Percentiles rank a stretch among this genome's conserved stretches.
phyloP scores from a whole-genome alignment of 2,329 filamentous ascomycete species.

The Uncinocarpus reesii region DNA sequence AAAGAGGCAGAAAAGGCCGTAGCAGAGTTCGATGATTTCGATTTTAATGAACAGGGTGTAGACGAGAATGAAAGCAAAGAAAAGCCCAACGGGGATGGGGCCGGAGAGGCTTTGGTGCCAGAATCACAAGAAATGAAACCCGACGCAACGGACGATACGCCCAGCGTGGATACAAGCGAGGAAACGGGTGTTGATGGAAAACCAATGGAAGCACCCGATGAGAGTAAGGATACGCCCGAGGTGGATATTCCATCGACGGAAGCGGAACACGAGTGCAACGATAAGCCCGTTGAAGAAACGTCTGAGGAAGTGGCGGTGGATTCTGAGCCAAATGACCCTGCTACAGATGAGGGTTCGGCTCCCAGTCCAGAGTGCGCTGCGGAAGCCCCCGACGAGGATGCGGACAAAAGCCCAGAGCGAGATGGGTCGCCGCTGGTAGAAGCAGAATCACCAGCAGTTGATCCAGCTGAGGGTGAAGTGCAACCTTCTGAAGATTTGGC shows the following conservation, averaged over 20 bases:
- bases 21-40: conserved; percentile 2
- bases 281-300: conserved; percentile 20
- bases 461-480: background rate
- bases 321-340: background rate
- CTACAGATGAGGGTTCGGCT: background rate
- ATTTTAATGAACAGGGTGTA: background rate
- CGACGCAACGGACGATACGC: background rate
- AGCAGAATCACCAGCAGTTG: background rate
- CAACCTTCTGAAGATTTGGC: conserved; percentile 1
- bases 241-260: background rate
- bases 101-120: background rate
- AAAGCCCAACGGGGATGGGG: no score
- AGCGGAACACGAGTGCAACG: background rate
- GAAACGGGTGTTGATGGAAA: background rate
- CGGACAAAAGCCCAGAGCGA: no score
- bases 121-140: background rate
- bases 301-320: background rate
- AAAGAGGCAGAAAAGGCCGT: conserved; percentile 15
- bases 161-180: background rate
- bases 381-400: background rate
- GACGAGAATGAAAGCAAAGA: conserved; percentile 4
- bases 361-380: no score
- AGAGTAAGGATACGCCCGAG: background rate
- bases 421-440: no score
- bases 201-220: background rate